Conservation (phyloP, 1,284 basidiomycete species). For the Marasmius oreades region DNA sequence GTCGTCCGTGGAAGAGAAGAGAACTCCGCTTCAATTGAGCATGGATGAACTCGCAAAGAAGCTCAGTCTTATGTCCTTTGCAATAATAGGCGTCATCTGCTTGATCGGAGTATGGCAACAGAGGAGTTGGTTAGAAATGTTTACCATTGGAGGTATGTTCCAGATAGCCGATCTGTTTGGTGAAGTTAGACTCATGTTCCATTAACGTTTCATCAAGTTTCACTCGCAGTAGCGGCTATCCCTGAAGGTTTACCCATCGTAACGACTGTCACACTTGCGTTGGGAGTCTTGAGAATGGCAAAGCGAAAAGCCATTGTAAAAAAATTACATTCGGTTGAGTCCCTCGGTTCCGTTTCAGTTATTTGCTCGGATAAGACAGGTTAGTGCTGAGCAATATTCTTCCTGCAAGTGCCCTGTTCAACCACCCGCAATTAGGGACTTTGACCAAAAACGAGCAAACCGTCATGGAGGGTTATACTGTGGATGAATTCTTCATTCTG, state of each 20-base stretch:
- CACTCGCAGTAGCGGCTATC: constrained; percentile 94
- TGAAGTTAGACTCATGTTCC: constrained; percentile 3
- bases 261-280: constrained; percentile 93
- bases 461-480: constrained; percentile 83
- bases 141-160: constrained; percentile 88
- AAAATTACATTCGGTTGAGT: constrained; percentile 93
- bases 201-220: too few relatives aligned
- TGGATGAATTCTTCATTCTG: constrained; percentile 79
- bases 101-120: constrained; percentile 86
- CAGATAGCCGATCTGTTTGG: constrained; percentile 1
- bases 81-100: constrained; percentile 90
- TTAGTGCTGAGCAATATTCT: constrained; percentile 17
- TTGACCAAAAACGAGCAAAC: constrained; percentile 96
- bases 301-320: constrained; percentile 96
- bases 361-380: constrained; percentile 99
- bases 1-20: constrained; percentile 93
- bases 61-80: constrained; percentile 87
- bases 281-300: constrained; percentile 93
- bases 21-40: constrained; percentile 89
- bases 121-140: constrained; percentile 96
- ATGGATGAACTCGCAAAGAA: constrained; percentile 98
- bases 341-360: constrained; percentile 90
- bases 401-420: neutral
- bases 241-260: constrained; percentile 97
- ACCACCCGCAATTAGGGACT: constrained; percentile 57